Percentiles rank a stretch among this genome's conserved stretches.
These are phyloP conservation scores for Hypoxylon sp. DNA, from an alignment of 2,329 filamentous ascomycete genomes.

Conservation along the genomic window DNA sequence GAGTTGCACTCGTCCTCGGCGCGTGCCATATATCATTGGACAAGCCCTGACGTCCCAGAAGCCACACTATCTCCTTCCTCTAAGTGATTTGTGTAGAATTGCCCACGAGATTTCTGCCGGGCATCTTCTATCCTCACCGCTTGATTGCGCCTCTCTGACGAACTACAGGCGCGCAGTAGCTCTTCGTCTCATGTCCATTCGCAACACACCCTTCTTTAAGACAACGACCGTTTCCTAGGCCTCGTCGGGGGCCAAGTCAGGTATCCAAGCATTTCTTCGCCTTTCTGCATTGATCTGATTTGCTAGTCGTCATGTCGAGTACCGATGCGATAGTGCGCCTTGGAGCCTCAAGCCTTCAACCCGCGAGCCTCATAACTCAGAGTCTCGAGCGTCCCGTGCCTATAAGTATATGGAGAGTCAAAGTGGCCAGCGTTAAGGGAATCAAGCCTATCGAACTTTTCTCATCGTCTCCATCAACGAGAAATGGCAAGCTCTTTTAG, in stretches of 20 bases:
- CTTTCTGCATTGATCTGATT: not conserved
- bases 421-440: not conserved
- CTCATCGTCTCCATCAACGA: not conserved
- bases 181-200: slow-evolving; percentile 23
- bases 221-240: slow-evolving; percentile 13
- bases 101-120: slow-evolving; percentile 11
- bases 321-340: slow-evolving; percentile 5
- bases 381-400: not conserved
- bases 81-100: slow-evolving; percentile 4
- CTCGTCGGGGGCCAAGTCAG: slow-evolving; percentile 29
- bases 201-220: slow-evolving; percentile 22
- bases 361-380: not conserved
- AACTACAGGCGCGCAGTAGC: slow-evolving; percentile 13
- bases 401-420: slow-evolving; percentile 20
- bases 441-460: not conserved
- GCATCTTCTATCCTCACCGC: slow-evolving; percentile 20
- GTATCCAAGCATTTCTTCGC: slow-evolving; percentile 7
- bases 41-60: slow-evolving; percentile 7
- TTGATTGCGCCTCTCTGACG: slow-evolving; percentile 13
- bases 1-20: slow-evolving; percentile 12
- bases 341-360: not conserved
- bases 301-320: slow-evolving; percentile 1
- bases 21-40: slow-evolving; percentile 22
- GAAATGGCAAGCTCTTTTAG: slow-evolving; percentile 21
- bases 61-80: slow-evolving; percentile 2